phyloP scores from a whole-genome alignment of 441 rosid species.

The Metrosideros polymorpha region DNA sequence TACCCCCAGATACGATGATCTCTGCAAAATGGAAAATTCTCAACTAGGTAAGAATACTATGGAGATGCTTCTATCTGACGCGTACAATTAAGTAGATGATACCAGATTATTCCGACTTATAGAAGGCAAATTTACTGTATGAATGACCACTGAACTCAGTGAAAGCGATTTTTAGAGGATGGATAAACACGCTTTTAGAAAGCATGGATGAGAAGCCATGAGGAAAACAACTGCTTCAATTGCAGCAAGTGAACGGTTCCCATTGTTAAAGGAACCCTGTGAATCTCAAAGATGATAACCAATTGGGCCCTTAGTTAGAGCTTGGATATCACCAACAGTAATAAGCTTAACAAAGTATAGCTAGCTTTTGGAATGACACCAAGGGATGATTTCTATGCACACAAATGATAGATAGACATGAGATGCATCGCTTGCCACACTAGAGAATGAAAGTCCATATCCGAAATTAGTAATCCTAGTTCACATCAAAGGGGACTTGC shows the following conservation, averaged over 20 bases:
- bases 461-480: not conserved
- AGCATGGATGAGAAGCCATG: not conserved
- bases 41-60: not conserved
- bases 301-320: not conserved
- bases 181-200: not conserved
- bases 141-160: not conserved
- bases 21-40: constrained; percentile 25
- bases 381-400: not conserved
- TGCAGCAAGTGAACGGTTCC: not conserved
- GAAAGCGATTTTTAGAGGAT: not conserved
- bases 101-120: not conserved
- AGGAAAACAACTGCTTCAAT: not conserved
- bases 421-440: not conserved
- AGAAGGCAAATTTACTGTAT: not conserved
- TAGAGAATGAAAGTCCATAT: not conserved
- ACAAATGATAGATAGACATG: not conserved
- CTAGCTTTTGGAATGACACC: not conserved
- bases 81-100: not conserved
- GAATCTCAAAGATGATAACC: not conserved
- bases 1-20: constrained; percentile 61
- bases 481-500: not conserved
- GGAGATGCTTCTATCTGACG: not conserved
- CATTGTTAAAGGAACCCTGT: not conserved
- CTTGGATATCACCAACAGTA: not conserved
- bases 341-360: not conserved